Conservation (phyloP, 2,329 filamentous ascomycete species). For the Metarhizium sp. region DNA sequence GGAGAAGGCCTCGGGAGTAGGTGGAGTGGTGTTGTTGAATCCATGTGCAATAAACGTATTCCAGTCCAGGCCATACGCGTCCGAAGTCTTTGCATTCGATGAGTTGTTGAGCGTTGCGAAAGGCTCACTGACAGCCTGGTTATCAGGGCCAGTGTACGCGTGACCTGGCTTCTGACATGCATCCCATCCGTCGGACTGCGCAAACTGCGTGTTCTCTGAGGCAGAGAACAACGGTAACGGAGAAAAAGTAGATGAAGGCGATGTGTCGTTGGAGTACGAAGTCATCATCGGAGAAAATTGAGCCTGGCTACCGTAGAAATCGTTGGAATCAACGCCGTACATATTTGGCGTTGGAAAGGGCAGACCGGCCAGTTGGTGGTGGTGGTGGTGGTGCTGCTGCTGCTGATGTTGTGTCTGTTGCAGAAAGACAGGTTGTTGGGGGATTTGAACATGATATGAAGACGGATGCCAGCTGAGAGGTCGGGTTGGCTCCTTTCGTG, state of each 20-base stretch:
- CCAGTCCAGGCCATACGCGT: conserved; percentile 27
- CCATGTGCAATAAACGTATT: conserved; percentile 34
- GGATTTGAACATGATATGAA: conserved; percentile 35
- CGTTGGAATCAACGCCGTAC: conserved; percentile 28
- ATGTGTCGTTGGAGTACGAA: conserved; percentile 48
- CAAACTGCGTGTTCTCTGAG: conserved; percentile 29
- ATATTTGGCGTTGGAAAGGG: conserved; percentile 26
- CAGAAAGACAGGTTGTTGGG: background rate
- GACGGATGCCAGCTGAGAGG: conserved; percentile 65
- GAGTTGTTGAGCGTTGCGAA: conserved; percentile 18
- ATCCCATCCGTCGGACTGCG: conserved; percentile 29
- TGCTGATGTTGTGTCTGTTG: background rate
- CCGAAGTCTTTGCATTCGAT: conserved; percentile 5
- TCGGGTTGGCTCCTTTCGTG: background rate
- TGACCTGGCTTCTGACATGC: conserved; percentile 20
- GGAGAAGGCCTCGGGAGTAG: conserved; percentile 50
- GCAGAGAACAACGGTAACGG: conserved; percentile 37
- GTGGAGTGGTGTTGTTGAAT: conserved; percentile 42
- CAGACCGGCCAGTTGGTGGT: conserved; percentile 24
- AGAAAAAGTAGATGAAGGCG: conserved; percentile 45
- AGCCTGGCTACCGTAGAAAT: conserved; percentile 30
- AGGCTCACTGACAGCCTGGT: conserved; percentile 17
- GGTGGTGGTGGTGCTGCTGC: background rate
- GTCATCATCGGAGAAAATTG: conserved; percentile 43
- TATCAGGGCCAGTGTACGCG: conserved; percentile 16